Evolutionary conservation across 2,329 filamentous ascomycete species (phyloP).

Genomic region (Botrytis byssoidea): DNA sequence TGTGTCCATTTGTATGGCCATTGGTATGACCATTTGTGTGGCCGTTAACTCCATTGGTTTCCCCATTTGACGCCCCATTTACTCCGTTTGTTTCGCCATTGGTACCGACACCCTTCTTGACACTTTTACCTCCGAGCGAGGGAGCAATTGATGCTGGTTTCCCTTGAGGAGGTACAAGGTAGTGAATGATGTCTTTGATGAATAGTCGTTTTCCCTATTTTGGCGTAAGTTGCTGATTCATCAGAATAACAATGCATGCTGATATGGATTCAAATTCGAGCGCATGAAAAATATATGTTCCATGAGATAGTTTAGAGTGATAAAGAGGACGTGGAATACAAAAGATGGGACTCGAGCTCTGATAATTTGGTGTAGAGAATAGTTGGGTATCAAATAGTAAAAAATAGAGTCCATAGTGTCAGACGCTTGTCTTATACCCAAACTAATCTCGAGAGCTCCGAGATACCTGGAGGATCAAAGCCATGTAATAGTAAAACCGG

Average conservation of each 20-base stretch:
- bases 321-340: background rate
- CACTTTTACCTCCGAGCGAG: slow-evolving; percentile 54
- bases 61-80: slow-evolving; percentile 16
- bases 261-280: background rate
- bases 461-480: background rate
- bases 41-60: slow-evolving; percentile 34
- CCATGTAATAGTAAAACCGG: background rate
- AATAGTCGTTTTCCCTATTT: slow-evolving; percentile 71
- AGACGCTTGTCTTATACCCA: slow-evolving; percentile 16
- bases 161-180: slow-evolving; percentile 74
- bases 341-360: background rate
- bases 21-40: slow-evolving; percentile 29
- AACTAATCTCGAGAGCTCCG: background rate
- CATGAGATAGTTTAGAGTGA: background rate
- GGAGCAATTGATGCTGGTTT: slow-evolving; percentile 70
- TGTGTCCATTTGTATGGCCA: slow-evolving; percentile 30
- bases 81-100: slow-evolving; percentile 35
- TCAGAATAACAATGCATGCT: background rate
- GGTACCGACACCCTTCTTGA: slow-evolving; percentile 39
- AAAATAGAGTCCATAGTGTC: background rate
- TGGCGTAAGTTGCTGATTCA: slow-evolving; percentile 16
- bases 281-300: background rate
- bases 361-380: background rate
- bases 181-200: slow-evolving; percentile 97
- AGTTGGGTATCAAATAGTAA: background rate